Evolutionary conservation across 345 rosid genomes (phyloP).

Genomic region (Eutrema yunnanense): DNA sequence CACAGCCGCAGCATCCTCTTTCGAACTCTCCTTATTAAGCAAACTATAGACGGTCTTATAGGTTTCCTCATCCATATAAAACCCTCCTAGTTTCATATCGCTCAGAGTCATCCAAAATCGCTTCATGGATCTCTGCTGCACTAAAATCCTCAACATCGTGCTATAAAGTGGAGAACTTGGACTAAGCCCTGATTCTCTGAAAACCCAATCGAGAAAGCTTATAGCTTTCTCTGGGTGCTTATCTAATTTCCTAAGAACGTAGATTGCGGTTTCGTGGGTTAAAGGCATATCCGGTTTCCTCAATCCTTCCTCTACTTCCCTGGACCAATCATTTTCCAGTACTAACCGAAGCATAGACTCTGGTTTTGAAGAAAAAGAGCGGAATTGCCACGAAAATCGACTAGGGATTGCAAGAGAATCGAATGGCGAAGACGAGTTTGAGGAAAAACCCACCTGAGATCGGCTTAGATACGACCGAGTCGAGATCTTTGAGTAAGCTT

Average conservation of each 20-base stretch:
- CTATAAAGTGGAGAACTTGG: slow-evolving; percentile 62
- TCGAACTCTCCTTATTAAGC: slow-evolving; percentile 46
- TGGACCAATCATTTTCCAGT: slow-evolving; percentile 42
- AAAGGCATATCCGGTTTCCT: slow-evolving; percentile 21
- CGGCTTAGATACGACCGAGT: slow-evolving; percentile 31
- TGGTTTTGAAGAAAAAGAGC: slow-evolving; percentile 40
- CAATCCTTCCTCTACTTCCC: slow-evolving; percentile 43
- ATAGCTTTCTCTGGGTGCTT: slow-evolving; percentile 50
- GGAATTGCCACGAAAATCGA: slow-evolving; percentile 15
- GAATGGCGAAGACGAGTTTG: slow-evolving; percentile 13
- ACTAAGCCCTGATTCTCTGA: slow-evolving; percentile 45
- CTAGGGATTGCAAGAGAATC: slow-evolving; percentile 10
- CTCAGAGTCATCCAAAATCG: slow-evolving; percentile 54
- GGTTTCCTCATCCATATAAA: slow-evolving; percentile 68
- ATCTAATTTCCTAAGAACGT: slow-evolving; percentile 55
- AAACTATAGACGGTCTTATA: slow-evolving; percentile 35
- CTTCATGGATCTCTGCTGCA: slow-evolving; percentile 42
- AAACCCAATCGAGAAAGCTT: slow-evolving; percentile 61
- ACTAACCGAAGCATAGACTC: slow-evolving; percentile 44
- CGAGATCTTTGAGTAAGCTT: slow-evolving; percentile 33
- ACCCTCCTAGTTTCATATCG: slow-evolving; percentile 65
- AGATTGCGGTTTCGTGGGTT: slow-evolving; percentile 62
- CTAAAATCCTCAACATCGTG: slow-evolving; percentile 58
- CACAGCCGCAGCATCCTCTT: slow-evolving; percentile 51
- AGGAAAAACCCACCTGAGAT: slow-evolving; percentile 42